These are phyloP conservation scores for Tetrapisispora nanseiensis DNA, from an alignment of 805 yeast species.

Conservation along the genomic window DNA sequence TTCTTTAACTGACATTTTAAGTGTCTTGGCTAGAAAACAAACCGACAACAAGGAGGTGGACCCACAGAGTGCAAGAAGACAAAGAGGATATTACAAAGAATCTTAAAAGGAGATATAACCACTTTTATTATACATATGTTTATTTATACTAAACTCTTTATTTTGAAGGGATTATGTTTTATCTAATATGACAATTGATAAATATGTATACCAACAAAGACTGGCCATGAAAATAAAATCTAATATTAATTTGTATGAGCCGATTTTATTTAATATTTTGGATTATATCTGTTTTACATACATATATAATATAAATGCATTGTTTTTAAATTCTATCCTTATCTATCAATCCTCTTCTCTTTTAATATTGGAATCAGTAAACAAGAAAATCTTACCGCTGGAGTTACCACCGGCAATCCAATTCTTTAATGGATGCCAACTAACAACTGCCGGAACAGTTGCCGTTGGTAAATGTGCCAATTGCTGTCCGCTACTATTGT, in stretches of 20 bases:
- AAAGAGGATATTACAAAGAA: slow-evolving; percentile 50
- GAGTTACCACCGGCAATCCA: slow-evolving; percentile 95
- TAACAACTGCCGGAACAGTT: slow-evolving; percentile 86
- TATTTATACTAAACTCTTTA: not conserved
- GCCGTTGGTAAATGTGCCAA: slow-evolving; percentile 72
- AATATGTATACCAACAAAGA: too few relatives aligned
- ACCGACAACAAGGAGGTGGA: slow-evolving; percentile 65
- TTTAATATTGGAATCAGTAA: slow-evolving; percentile 12
- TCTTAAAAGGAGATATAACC: not conserved
- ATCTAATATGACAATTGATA: too few relatives aligned
- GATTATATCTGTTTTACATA: not conserved
- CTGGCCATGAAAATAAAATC: too few relatives aligned
- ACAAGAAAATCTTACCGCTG: slow-evolving; percentile 77
- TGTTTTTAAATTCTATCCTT: not conserved
- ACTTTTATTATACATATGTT: not conserved
- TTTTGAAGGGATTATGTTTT: not conserved
- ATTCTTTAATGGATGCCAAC: slow-evolving; percentile 75
- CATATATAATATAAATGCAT: slow-evolving; percentile 3
- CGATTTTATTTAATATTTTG: too few relatives aligned
- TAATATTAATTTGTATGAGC: too few relatives aligned
- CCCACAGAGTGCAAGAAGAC: slow-evolving; percentile 81
- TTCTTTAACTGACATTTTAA: slow-evolving; percentile 81
- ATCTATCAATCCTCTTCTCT: slow-evolving; percentile 1
- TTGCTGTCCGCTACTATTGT: slow-evolving; percentile 64
- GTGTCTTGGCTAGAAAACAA: slow-evolving; percentile 55